Evolutionary conservation across 129 eudicot species (phyloP), one percentile per base, ranked within the genome.

Genomic region (Heracleum sosnowskyi): DNA sequence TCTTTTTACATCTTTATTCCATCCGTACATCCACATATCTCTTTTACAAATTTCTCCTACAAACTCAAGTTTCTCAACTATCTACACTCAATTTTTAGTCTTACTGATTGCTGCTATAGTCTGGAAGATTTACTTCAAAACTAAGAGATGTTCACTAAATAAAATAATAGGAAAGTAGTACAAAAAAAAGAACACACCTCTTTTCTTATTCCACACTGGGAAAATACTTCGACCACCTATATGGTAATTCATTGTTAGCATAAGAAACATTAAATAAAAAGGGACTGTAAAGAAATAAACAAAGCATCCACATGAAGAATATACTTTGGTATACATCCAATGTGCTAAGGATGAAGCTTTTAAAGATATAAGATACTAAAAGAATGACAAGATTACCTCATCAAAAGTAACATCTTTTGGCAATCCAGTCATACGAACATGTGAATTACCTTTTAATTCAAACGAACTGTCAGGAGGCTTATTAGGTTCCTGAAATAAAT

Each of bases 401-500:
- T 94, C 98, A 78, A 81, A 86, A 81, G 98, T 94, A 74, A 94
- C 98, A 87, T 94, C 97, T 26, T 91, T 96, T 6, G 98, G 98
- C 85, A 94, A 84, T 64, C 98, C 98, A 11, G 90, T 94, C 34
- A 94, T 92, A 81, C 91, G 91, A 44, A 94, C 96, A 83, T 94
- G 97, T 1, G 98, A 91, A 77, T 94, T 94, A 55, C 88, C 96
- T 86, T 94, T 94, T 77, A 94, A 82, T 75, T 94, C 98, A 79
- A 94, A 94, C 98, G 97, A 94, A 82, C 93, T 88, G 77, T 94
- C 98, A 66, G 98, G 97, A 82, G 98, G 98, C 60, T 94, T 89
- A 81, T 94, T 94, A 33, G 96, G 77, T 90, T 91, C 98, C 98
- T 94, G 46, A 36, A 78, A 36, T 39, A 34, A 26, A 22, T 36